Evolutionary conservation across 1,139 yeast species (phyloP).

Genomic region (Taiozyma sp.): DNA sequence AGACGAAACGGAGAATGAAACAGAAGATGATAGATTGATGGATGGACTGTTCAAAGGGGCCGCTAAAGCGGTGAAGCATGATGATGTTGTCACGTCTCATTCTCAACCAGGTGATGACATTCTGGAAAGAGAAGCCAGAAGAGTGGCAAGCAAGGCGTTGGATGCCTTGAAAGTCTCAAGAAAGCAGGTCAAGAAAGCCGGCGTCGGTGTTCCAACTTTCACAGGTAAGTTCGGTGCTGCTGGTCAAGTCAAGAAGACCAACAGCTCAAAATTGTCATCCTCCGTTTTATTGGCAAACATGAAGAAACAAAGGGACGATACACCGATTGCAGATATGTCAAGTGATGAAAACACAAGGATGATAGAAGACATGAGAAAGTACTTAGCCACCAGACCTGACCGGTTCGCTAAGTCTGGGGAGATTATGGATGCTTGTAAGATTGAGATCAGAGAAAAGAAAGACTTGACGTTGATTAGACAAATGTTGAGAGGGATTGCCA

Average conservation of each 20-base stretch:
- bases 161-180: slow-evolving; percentile 67
- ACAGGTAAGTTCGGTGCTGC: slow-evolving; percentile 90
- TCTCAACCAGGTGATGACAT: slow-evolving; percentile 47
- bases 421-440: slow-evolving; percentile 45
- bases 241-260: slow-evolving; percentile 40
- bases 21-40: slow-evolving; percentile 58
- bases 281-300: slow-evolving; percentile 18
- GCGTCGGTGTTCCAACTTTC: slow-evolving; percentile 91
- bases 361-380: slow-evolving; percentile 32
- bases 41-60: slow-evolving; percentile 61
- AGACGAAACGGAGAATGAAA: slow-evolving; percentile 37
- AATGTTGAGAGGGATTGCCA: slow-evolving; percentile 62
- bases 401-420: slow-evolving; percentile 51
- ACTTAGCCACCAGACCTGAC: slow-evolving; percentile 31
- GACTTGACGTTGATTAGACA: slow-evolving; percentile 63
- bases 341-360: slow-evolving; percentile 29
- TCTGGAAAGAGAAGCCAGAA: slow-evolving; percentile 70
- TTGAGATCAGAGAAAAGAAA: slow-evolving; percentile 43
- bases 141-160: slow-evolving; percentile 75
- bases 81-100: slow-evolving; percentile 57
- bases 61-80: slow-evolving; percentile 75
- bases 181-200: slow-evolving; percentile 52
- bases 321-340: not conserved
- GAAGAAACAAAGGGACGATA: slow-evolving; percentile 15
- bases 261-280: slow-evolving; percentile 12